phyloP scores from a whole-genome alignment of 1,139 yeast genomes.

The Saccharomycopsis hybrid region DNA sequence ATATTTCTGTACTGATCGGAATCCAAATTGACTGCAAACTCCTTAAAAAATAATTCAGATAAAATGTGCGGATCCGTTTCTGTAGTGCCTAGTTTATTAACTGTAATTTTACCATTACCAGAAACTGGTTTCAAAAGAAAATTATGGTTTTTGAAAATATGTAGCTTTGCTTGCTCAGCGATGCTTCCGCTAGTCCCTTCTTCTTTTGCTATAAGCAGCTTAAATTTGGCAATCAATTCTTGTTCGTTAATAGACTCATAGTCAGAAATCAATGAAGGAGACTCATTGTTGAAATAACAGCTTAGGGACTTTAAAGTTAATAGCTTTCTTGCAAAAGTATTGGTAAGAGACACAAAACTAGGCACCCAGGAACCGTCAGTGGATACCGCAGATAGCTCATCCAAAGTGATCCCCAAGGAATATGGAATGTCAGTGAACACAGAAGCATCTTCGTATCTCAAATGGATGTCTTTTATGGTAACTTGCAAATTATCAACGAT shows the following conservation, averaged over 20 bases:
- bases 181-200: constrained; percentile 19
- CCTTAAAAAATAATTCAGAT: constrained; percentile 76
- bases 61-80: constrained; percentile 65
- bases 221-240: constrained; percentile 39
- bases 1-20: constrained; percentile 80
- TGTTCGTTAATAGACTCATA: constrained; percentile 40
- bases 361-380: constrained; percentile 84
- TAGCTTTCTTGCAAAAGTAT: constrained; percentile 66
- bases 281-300: constrained; percentile 79
- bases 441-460: constrained; percentile 78
- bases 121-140: constrained; percentile 81
- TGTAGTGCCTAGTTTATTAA: constrained; percentile 74
- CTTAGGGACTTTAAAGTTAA: constrained; percentile 70
- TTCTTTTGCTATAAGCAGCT: constrained; percentile 30
- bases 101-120: constrained; percentile 76
- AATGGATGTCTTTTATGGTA: constrained; percentile 86
- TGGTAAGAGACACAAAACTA: constrained; percentile 70
- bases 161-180: constrained; percentile 22
- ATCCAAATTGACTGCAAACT: constrained; percentile 78
- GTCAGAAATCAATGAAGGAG: constrained; percentile 39
- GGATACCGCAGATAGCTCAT: constrained; percentile 87
- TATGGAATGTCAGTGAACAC: constrained; percentile 67
- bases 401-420: constrained; percentile 74
- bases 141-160: constrained; percentile 39
- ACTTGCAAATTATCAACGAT: constrained; percentile 90